A percentile compares a stretch with the other conserved stretches of the same genome.
Conservation (phyloP, 2,329 filamentous ascomycete species). For the Nemania sp. region DNA sequence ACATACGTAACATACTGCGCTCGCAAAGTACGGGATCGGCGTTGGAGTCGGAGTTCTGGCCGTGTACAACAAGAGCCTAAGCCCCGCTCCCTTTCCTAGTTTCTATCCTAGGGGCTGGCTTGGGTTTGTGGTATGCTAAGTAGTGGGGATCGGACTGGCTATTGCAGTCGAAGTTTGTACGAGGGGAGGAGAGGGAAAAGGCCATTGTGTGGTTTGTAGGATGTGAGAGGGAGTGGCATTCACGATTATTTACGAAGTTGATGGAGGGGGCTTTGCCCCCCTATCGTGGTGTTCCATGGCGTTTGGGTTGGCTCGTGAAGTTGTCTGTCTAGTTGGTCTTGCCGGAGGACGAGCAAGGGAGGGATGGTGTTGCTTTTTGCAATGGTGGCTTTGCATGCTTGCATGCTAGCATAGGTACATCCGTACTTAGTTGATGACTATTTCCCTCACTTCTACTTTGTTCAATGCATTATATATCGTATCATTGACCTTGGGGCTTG, state of each 20-base stretch:
- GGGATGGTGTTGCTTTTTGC: neutral
- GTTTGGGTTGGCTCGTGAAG: slow-evolving; percentile 30
- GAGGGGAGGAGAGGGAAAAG: slow-evolving; percentile 1
- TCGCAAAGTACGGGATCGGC: slow-evolving; percentile 13
- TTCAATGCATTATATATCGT: neutral
- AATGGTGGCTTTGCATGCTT: slow-evolving; percentile 16
- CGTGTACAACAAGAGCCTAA: slow-evolving; percentile 23
- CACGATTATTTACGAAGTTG: slow-evolving; percentile 40
- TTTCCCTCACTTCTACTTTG: slow-evolving; percentile 3
- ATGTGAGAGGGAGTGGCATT: slow-evolving; percentile 28
- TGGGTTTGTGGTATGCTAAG: slow-evolving; percentile 2
- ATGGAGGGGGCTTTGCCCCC: slow-evolving; percentile 11
- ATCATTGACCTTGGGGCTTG: neutral
- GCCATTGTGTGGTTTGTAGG: slow-evolving; percentile 17
- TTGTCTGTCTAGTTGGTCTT: neutral
- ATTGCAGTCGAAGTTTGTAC: neutral
- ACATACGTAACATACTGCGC: slow-evolving; percentile 2
- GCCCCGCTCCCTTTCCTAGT: slow-evolving; percentile 10
- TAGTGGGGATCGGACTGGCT: neutral
- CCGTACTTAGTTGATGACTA: slow-evolving; percentile 21
- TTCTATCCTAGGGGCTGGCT: slow-evolving; percentile 3
- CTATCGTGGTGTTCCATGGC: slow-evolving; percentile 26
- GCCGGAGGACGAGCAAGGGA: slow-evolving; percentile 2
- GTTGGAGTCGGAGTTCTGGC: slow-evolving; percentile 19
- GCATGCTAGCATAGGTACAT: slow-evolving; percentile 5